Conservation (phyloP, 169 alveolate genomes). For the Hepatocystis sp. region DNA sequence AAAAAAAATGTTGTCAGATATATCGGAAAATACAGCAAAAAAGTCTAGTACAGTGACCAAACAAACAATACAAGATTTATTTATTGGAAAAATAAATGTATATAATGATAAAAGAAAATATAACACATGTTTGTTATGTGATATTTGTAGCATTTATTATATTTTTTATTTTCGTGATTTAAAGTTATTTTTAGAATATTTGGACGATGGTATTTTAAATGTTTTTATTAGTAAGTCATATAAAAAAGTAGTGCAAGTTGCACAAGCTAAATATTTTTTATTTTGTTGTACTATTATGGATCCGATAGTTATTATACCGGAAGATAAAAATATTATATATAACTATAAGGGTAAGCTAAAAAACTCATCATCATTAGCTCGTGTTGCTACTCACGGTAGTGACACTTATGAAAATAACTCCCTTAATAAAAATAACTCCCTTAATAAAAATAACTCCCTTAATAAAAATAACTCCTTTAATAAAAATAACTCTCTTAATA, state of each 20-base stretch:
- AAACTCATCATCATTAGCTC: conserved; percentile 27
- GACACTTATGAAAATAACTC: too few species aligned
- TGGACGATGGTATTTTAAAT: conserved; percentile 89
- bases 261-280: conserved; percentile 77
- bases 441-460: neutral
- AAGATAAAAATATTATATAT: conserved; percentile 75
- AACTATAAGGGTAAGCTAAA: conserved; percentile 61
- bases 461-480: neutral
- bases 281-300: conserved; percentile 40
- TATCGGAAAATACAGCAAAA: too few species aligned
- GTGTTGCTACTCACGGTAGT: too few species aligned
- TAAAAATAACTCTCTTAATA: neutral
- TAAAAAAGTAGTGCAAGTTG: conserved; percentile 88
- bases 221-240: conserved; percentile 87
- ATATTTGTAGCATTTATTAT: conserved; percentile 78
- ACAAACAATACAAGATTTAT: conserved; percentile 27
- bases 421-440: neutral
- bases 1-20: too few species aligned
- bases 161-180: conserved; percentile 87
- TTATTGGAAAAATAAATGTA: conserved; percentile 63
- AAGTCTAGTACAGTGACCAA: too few species aligned
- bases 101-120: conserved; percentile 66
- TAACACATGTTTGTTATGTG: conserved; percentile 79
- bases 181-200: conserved; percentile 83
- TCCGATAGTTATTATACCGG: conserved; percentile 74